A percentile compares a stretch with the other conserved stretches of the same genome.
phyloP scores from a whole-genome alignment of 352 stramenopile genomes.

The Phytopythium chamaehyphon region DNA sequence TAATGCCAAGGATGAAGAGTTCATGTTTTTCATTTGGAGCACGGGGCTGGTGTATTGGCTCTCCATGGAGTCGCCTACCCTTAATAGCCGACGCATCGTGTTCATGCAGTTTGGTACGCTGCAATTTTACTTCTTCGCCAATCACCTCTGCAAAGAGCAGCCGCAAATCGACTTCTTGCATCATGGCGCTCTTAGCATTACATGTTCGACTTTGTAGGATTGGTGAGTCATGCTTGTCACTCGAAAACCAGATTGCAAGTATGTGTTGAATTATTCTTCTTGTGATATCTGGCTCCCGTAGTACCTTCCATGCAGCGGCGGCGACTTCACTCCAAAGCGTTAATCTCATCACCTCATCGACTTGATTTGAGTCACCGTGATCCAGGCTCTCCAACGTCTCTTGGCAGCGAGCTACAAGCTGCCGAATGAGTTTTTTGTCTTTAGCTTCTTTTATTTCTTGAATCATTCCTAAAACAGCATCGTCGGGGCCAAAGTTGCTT shows the following conservation, averaged over 20 bases:
- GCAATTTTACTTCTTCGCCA: neutral
- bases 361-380: neutral
- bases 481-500: constrained; percentile 28
- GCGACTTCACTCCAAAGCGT: constrained; percentile 45
- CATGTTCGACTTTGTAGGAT: constrained; percentile 2
- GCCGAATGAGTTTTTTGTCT: constrained; percentile 28
- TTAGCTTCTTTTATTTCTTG: constrained; percentile 75
- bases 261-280: constrained; percentile 21
- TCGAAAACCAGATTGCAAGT: constrained; percentile 38
- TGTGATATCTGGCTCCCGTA: constrained; percentile 28
- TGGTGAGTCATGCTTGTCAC: constrained; percentile 1
- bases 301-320: constrained; percentile 33
- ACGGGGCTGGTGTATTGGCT: neutral
- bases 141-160: constrained; percentile 48
- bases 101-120: neutral
- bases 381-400: neutral
- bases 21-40: constrained; percentile 3
- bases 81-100: neutral
- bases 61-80: constrained; percentile 8
- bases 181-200: constrained; percentile 37
- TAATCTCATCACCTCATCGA: constrained; percentile 14
- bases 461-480: constrained; percentile 49
- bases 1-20: constrained; percentile 32
- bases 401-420: neutral
- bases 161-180: constrained; percentile 51